phyloP scores from a whole-genome alignment of 352 stramenopile genomes.

The Phytophthora podocarpi region DNA sequence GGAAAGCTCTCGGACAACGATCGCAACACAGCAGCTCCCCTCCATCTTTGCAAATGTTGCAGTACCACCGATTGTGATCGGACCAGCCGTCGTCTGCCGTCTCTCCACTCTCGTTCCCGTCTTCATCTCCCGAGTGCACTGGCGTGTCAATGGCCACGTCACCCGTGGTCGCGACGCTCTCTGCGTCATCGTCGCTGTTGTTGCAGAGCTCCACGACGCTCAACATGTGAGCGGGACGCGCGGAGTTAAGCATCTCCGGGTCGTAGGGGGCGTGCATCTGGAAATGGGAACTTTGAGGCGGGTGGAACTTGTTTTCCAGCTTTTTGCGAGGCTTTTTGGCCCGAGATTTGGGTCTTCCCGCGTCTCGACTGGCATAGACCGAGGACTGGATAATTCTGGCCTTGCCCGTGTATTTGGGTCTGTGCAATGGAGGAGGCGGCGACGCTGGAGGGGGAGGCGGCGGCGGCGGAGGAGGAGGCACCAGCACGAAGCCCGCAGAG shows the following conservation, averaged over 20 bases:
- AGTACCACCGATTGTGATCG: constrained; percentile 91
- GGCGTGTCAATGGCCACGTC: constrained; percentile 42
- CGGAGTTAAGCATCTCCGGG: not conserved
- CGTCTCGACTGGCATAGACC: constrained; percentile 30
- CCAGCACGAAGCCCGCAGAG: constrained; percentile 16
- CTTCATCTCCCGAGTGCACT: constrained; percentile 40
- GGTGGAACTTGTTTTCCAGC: constrained; percentile 10
- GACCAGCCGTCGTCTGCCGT: constrained; percentile 73
- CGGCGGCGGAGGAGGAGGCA: constrained; percentile 6
- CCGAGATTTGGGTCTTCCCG: constrained; percentile 14
- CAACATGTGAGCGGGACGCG: constrained; percentile 62
- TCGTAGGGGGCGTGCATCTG: not conserved
- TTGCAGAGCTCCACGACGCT: constrained; percentile 82
- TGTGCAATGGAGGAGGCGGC: not conserved
- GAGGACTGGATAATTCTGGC: constrained; percentile 38
- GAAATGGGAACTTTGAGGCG: not conserved
- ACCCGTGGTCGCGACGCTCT: constrained; percentile 30
- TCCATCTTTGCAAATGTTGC: constrained; percentile 90
- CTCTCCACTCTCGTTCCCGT: constrained; percentile 47
- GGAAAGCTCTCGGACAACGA: constrained; percentile 92
- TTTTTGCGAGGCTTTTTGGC: constrained; percentile 26
- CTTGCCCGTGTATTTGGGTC: constrained; percentile 41
- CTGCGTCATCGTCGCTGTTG: constrained; percentile 55
- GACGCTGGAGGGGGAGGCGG: constrained; percentile 17
- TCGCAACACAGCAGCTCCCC: constrained; percentile 92